These are phyloP conservation scores for Hamigera avellanea DNA, from an alignment of 495 filamentous ascomycete genomes.

Conservation along the genomic window DNA sequence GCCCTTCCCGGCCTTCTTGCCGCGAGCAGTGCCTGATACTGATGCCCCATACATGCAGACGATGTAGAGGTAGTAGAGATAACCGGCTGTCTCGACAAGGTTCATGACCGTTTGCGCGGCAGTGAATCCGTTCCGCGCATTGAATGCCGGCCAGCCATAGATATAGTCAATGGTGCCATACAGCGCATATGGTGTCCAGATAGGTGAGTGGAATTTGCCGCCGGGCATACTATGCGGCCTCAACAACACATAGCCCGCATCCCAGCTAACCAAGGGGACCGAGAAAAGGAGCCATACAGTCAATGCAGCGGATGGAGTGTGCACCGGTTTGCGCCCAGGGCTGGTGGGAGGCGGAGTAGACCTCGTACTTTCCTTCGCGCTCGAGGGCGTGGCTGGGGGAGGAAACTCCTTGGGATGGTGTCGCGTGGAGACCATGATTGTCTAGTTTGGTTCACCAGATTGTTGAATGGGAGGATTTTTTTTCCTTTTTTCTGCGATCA, in stretches of 20 bases:
- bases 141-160: slow-evolving; percentile 72
- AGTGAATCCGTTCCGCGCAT: slow-evolving; percentile 66
- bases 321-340: slow-evolving; percentile 40
- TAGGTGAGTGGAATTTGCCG: slow-evolving; percentile 57
- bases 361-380: slow-evolving; percentile 7
- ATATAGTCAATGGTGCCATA: slow-evolving; percentile 74
- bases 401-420: slow-evolving; percentile 37
- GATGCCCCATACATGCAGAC: slow-evolving; percentile 39
- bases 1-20: slow-evolving; percentile 22
- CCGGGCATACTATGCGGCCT: slow-evolving; percentile 80
- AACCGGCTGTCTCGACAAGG: slow-evolving; percentile 57
- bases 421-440: slow-evolving; percentile 40
- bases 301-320: slow-evolving; percentile 52
- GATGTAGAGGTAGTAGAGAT: slow-evolving; percentile 55
- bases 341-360: slow-evolving; percentile 16
- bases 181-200: slow-evolving; percentile 72
- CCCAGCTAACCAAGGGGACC: slow-evolving; percentile 77
- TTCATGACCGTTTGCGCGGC: slow-evolving; percentile 68
- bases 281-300: slow-evolving; percentile 69
- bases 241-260: slow-evolving; percentile 67
- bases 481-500: too few relatives aligned
- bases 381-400: slow-evolving; percentile 13
- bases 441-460: too few relatives aligned
- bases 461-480: too few relatives aligned
- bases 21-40: slow-evolving; percentile 17